Base-by-base conservation (phyloP, 495 filamentous ascomycete species). In the Xylaria curta region DNA sequence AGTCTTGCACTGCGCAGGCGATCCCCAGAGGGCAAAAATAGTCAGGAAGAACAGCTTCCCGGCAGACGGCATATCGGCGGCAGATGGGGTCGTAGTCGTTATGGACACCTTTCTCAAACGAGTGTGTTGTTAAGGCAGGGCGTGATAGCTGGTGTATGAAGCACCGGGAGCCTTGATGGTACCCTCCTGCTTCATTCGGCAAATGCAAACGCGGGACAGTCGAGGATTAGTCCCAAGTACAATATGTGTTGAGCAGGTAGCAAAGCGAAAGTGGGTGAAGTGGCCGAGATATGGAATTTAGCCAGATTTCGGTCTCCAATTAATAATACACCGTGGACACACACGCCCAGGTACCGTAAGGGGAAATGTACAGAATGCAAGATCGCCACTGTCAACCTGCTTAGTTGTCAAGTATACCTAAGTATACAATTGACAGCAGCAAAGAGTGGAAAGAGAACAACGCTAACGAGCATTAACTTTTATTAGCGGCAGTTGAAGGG, bases 21-120 rank as follows among this genome's bases (percentile, higher is more conserved):
- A 81, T 38, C 83, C 84, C 79, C 90, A 89, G 75, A 95, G 87
- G 72, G 91, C 85, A 78, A 95, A 95, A 54, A 94, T 82, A 62
- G 93, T 91, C 74, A 94, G 83, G 81, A 91, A 94, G 80, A 95
- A 94, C 26, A 89, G 82, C 75, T 87, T 88, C 65, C 88, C 86
- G 54, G 91, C 70, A 36, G 70, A 72, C 63, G 56, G 70, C 69
- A 71, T 71, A 28, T 36, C 53, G 69, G 61, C 47, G 51, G 47
- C 1, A 65, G 70, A 71, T n/a, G 70, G 72, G 73, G 65, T 63
- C 47, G 51, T 36, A 69, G 66, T 54, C 33, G 33, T 65, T 71
- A 71, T 56, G 59, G 61, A 66, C 69, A 66, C 61, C 36, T 71
- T 59, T 31, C 60, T 47, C 47, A 66, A 71, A 61, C 15, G 40